Conservation (phyloP, 306 rosid genomes). For the Fragaria iinumae region DNA sequence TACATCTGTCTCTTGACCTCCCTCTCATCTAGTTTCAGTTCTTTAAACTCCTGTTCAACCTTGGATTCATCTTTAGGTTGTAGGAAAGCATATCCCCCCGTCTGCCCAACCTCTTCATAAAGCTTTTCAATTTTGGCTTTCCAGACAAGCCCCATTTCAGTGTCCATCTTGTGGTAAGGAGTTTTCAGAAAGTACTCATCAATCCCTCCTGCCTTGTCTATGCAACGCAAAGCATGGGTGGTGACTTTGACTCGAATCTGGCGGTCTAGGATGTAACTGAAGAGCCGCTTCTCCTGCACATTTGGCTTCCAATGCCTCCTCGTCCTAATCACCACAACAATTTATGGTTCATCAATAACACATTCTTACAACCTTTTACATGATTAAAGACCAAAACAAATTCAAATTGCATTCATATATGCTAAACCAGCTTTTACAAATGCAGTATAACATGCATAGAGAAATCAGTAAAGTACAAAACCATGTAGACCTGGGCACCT, state of each 20-base stretch:
- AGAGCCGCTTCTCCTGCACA: constrained; percentile 89
- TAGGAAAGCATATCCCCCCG: constrained; percentile 58
- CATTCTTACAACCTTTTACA: background rate
- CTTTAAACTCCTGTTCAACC: constrained; percentile 63
- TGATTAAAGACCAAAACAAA: constrained; percentile 14
- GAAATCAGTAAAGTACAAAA: background rate
- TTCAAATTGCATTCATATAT: constrained; percentile 2
- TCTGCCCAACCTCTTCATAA: constrained; percentile 67
- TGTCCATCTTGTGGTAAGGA: constrained; percentile 90
- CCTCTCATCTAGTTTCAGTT: constrained; percentile 60
- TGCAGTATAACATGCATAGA: background rate
- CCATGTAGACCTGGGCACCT: background rate
- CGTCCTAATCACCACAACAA: constrained; percentile 50
- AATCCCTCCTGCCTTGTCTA: constrained; percentile 94
- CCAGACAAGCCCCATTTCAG: constrained; percentile 86
- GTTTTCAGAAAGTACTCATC: constrained; percentile 93
- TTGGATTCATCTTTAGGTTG: constrained; percentile 66
- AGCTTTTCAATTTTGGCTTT: constrained; percentile 82
- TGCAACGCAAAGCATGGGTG: constrained; percentile 87
- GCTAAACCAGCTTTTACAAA: background rate
- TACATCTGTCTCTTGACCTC: constrained; percentile 55
- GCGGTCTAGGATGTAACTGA: constrained; percentile 83
- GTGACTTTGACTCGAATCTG: constrained; percentile 85
- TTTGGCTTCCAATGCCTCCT: constrained; percentile 94
- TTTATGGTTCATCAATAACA: background rate